Evolutionary conservation across 2,329 filamentous ascomycete species (phyloP).

Genomic region (Scytalidium lignicola): DNA sequence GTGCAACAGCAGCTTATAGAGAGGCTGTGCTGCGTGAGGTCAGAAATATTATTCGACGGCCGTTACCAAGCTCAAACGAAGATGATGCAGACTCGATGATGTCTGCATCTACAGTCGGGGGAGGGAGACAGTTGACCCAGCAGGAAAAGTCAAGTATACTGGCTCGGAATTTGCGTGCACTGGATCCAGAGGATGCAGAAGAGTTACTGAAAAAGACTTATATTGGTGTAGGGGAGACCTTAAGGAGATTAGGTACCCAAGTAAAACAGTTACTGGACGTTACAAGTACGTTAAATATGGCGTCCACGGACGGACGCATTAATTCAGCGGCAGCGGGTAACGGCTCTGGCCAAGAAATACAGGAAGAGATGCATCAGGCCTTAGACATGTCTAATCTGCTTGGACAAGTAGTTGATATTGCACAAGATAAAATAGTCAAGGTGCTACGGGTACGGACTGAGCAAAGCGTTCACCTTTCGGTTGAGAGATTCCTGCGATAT

Average conservation of each 20-base stretch:
- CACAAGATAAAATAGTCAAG: constrained; percentile 71
- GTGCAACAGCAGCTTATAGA: constrained; percentile 78
- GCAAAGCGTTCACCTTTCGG: constrained; percentile 62
- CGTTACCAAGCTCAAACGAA: constrained; percentile 87
- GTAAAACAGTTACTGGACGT: constrained; percentile 94
- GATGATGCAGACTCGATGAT: constrained; percentile 90
- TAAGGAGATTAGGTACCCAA: constrained; percentile 81
- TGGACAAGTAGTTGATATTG: constrained; percentile 74
- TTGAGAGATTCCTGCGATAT: constrained; percentile 71
- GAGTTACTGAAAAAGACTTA: constrained; percentile 78
- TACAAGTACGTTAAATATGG: constrained; percentile 55
- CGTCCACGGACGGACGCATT: constrained; percentile 42
- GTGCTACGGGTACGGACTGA: constrained; percentile 73
- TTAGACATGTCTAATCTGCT: constrained; percentile 74
- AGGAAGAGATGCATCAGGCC: constrained; percentile 71
- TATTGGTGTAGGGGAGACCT: constrained; percentile 77
- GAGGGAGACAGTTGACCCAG: constrained; percentile 63
- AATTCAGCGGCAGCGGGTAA: constrained; percentile 19
- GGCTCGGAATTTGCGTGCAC: constrained; percentile 77
- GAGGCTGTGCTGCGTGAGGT: constrained; percentile 83
- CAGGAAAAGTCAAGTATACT: constrained; percentile 88
- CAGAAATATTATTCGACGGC: constrained; percentile 74
- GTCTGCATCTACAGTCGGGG: constrained; percentile 71
- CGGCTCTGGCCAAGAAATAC: constrained; percentile 46
- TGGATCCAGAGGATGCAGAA: constrained; percentile 82